Conservation (phyloP, 768 basidiomycete species). For the Lactarius hatsudake region DNA sequence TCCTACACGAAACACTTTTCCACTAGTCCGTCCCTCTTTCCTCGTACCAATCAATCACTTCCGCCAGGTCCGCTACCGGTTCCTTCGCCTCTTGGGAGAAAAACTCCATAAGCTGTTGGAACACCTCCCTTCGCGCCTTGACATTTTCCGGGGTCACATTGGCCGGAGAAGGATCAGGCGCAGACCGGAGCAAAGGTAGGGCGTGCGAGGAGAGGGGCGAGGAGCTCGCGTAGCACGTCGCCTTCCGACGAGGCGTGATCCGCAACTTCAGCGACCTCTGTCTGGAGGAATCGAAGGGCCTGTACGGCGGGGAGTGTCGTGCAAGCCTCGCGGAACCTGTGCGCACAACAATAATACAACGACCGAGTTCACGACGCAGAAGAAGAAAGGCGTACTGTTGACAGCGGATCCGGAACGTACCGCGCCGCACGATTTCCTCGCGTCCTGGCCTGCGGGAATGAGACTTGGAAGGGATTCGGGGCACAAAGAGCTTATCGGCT, state of each 20-base stretch:
- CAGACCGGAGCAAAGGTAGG: slow-evolving; percentile 32
- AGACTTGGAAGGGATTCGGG: neutral
- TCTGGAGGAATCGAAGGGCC: slow-evolving; percentile 70
- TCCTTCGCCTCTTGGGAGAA: slow-evolving; percentile 64
- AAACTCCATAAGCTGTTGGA: slow-evolving; percentile 63
- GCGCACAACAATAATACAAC: neutral
- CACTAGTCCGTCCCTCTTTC: slow-evolving; percentile 23
- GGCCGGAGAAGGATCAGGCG: slow-evolving; percentile 25
- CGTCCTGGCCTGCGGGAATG: slow-evolving; percentile 48
- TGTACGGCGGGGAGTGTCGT: slow-evolving; percentile 57
- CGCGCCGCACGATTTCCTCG: slow-evolving; percentile 62
- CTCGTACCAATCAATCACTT: slow-evolving; percentile 50
- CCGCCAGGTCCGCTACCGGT: slow-evolving; percentile 59
- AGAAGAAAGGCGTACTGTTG: slow-evolving; percentile 58
- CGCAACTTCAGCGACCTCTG: slow-evolving; percentile 65
- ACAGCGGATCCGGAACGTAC: slow-evolving; percentile 60
- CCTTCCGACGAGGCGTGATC: slow-evolving; percentile 65
- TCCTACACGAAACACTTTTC: neutral
- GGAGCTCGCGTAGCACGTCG: slow-evolving; percentile 62
- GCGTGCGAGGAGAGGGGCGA: slow-evolving; percentile 55
- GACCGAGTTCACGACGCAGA: neutral
- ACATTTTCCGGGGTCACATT: slow-evolving; percentile 46
- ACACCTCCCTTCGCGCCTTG: slow-evolving; percentile 64
- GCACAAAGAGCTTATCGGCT: slow-evolving; percentile 20
- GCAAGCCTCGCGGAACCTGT: slow-evolving; percentile 82